phyloP scores from a whole-genome alignment of 2,329 filamentous ascomycete species.

The Hymenoscyphus linearis region DNA sequence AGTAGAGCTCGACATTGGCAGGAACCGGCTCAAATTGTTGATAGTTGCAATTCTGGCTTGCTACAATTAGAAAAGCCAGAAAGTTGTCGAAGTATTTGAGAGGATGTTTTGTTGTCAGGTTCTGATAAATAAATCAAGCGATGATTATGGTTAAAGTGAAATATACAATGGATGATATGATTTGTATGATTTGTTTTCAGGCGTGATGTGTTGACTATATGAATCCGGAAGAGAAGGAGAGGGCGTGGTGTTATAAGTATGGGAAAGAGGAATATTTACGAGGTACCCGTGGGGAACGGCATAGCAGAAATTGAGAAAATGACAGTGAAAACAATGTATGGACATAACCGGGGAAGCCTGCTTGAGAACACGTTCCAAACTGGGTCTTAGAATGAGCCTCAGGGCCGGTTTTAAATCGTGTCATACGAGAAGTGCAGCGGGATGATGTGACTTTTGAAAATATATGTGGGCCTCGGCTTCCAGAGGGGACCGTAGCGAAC shows the following conservation, averaged over 20 bases:
- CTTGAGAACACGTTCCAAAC: not conserved
- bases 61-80: not conserved
- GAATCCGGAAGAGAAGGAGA: not conserved
- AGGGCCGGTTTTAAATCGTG: slow-evolving; percentile 22
- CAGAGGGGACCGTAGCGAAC: slow-evolving; percentile 1
- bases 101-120: not conserved
- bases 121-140: not conserved
- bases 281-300: not conserved
- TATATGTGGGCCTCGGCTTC: slow-evolving; percentile 6
- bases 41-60: not conserved
- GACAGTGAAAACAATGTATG: not conserved
- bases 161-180: not conserved
- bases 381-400: slow-evolving; percentile 5
- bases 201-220: not conserved
- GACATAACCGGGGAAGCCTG: not conserved
- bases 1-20: slow-evolving; percentile 14
- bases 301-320: not conserved
- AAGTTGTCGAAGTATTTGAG: not conserved
- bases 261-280: not conserved
- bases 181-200: not conserved
- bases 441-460: slow-evolving; percentile 19
- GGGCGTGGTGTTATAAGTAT: not conserved
- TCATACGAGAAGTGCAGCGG: slow-evolving; percentile 20
- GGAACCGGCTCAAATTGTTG: not conserved
- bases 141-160: not conserved